phyloP scores from a whole-genome alignment of 2,329 filamentous ascomycete species.

The Aquanectria penicillioides region DNA sequence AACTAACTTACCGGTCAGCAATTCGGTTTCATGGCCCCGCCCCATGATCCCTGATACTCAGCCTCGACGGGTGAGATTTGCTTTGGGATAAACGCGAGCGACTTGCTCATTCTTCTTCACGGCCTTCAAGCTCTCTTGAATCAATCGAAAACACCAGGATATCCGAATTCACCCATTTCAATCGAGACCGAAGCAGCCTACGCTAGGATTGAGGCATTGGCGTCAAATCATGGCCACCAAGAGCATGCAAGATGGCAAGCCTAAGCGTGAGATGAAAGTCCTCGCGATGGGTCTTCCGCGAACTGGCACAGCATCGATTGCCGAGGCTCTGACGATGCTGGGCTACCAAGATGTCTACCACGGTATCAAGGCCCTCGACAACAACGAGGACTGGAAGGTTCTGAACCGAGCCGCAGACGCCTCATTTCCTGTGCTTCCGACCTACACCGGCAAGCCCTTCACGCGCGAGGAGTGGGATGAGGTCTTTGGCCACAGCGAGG shows the following conservation, averaged over 20 bases:
- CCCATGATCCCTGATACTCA: too few relatives aligned
- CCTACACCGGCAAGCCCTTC: slow-evolving; percentile 41
- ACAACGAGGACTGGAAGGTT: slow-evolving; percentile 35
- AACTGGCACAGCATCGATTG: slow-evolving; percentile 48
- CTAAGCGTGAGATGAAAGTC: slow-evolving; percentile 36
- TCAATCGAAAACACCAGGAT: too few relatives aligned
- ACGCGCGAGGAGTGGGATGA: slow-evolving; percentile 46
- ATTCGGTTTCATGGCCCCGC: too few relatives aligned
- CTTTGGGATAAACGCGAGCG: too few relatives aligned
- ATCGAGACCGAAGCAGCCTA: too few relatives aligned
- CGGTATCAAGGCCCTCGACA: slow-evolving; percentile 37
- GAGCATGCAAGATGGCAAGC: background rate
- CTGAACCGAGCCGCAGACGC: slow-evolving; percentile 44
- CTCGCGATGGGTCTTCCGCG: slow-evolving; percentile 45
- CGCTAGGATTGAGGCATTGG: too few relatives aligned
- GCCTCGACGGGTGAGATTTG: too few relatives aligned
- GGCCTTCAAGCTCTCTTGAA: too few relatives aligned
- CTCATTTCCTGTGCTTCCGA: slow-evolving; percentile 37
- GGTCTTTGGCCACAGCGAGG: slow-evolving; percentile 44
- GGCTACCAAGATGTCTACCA: slow-evolving; percentile 49
- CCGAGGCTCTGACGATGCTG: slow-evolving; percentile 43
- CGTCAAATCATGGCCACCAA: too few relatives aligned
- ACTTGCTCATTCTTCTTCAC: too few relatives aligned
- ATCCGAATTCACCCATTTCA: too few relatives aligned
- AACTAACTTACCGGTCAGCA: too few relatives aligned